Conservation (phyloP, 495 filamentous ascomycete genomes). For the Chaetomium cochliodes region DNA sequence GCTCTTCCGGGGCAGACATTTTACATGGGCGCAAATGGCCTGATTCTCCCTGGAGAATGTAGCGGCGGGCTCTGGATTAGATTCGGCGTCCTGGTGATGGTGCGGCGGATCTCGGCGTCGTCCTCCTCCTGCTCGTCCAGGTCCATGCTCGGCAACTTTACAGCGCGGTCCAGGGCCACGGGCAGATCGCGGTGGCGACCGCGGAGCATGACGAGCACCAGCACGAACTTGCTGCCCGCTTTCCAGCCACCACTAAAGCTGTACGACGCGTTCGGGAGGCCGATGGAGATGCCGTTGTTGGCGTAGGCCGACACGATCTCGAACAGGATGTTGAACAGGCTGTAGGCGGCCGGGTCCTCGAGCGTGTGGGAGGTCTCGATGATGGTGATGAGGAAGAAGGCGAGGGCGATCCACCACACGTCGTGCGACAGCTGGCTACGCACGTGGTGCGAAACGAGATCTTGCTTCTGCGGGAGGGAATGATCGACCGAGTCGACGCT, state of each 20-base stretch:
- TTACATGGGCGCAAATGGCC: conserved; percentile 1
- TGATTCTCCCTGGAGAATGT: not conserved
- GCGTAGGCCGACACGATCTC: conserved; percentile 82
- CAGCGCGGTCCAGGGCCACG: conserved; percentile 76
- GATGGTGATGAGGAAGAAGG: conserved; percentile 69
- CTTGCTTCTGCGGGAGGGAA: not conserved
- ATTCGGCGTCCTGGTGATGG: conserved; percentile 30
- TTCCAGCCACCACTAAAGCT: conserved; percentile 75
- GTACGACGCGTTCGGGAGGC: conserved; percentile 64
- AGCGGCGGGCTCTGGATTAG: not conserved
- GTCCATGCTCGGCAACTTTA: conserved; percentile 67
- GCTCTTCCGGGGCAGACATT: not conserved
- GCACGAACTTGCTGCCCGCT: conserved; percentile 69
- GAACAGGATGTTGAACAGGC: conserved; percentile 82
- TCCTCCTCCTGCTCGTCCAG: conserved; percentile 50
- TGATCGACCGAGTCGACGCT: not conserved
- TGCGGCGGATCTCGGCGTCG: conserved; percentile 41
- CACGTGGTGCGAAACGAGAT: conserved; percentile 15
- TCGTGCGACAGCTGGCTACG: conserved; percentile 77
- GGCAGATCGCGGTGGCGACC: conserved; percentile 79
- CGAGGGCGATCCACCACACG: conserved; percentile 79
- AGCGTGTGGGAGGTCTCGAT: conserved; percentile 68
- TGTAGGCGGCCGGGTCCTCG: conserved; percentile 64
- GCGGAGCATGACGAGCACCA: conserved; percentile 76
- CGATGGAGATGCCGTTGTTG: conserved; percentile 76